phyloP scores from a whole-genome alignment of 2,329 filamentous ascomycete genomes.

The Cercospora brassicicola region DNA sequence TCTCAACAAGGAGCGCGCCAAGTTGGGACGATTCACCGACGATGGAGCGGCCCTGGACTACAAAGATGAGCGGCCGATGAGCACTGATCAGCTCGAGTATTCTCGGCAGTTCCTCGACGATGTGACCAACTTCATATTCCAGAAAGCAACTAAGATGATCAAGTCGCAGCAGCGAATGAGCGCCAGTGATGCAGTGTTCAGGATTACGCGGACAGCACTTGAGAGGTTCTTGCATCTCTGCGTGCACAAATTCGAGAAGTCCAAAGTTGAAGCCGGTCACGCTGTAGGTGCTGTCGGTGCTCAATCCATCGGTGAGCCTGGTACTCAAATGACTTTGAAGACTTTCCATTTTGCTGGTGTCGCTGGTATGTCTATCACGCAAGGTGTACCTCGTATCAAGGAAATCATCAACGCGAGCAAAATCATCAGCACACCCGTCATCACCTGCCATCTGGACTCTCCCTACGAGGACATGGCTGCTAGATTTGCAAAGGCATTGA shows the following conservation, averaged over 20 bases:
- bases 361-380: conserved; percentile 97
- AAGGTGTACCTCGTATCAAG: conserved; percentile 99
- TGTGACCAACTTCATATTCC: conserved; percentile 67
- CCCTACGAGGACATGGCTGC: conserved; percentile 73
- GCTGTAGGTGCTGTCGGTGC: conserved; percentile 94
- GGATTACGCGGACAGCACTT: conserved; percentile 71
- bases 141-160: conserved; percentile 34
- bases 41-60: conserved; percentile 58
- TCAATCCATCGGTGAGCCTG: conserved; percentile 96
- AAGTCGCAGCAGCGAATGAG: conserved; percentile 30
- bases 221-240: conserved; percentile 76
- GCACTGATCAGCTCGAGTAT: conserved; percentile 65
- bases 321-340: conserved; percentile 98
- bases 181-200: conserved; percentile 65
- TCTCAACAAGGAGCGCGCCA: conserved; percentile 66
- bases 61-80: conserved; percentile 68
- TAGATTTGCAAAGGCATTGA: conserved; percentile 86
- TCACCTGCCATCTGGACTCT: conserved; percentile 80
- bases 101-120: conserved; percentile 77
- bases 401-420: conserved; percentile 99
- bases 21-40: conserved; percentile 49
- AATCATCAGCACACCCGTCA: conserved; percentile 89
- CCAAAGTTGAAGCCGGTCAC: conserved; percentile 89
- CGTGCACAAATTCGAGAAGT: conserved; percentile 84
- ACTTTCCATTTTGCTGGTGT: conserved; percentile 99